Percentiles rank a stretch among this genome's conserved stretches.
phyloP scores from a whole-genome alignment of 352 stramenopile genomes.

The Globisporangium cylindrosporum region DNA sequence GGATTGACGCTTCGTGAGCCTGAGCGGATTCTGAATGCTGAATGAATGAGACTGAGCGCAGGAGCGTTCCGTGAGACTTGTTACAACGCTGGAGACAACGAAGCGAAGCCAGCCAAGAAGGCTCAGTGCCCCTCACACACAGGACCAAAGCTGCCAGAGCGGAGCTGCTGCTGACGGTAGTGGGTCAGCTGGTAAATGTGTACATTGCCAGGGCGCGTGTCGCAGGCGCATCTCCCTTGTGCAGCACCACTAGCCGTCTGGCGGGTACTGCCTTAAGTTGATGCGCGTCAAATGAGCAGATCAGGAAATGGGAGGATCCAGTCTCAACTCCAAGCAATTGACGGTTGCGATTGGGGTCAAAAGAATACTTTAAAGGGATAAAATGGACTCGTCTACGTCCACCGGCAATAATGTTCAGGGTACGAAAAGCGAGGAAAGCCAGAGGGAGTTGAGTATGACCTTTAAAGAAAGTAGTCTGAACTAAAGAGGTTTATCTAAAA shows the following conservation, averaged over 20 bases:
- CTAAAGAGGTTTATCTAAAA: background rate
- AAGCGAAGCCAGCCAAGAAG: background rate
- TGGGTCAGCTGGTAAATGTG: background rate
- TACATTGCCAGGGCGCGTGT: background rate
- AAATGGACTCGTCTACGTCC: background rate
- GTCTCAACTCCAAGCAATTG: background rate
- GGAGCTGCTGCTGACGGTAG: background rate
- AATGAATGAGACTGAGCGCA: background rate
- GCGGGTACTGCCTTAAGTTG: background rate
- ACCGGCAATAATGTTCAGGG: background rate
- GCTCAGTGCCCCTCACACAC: background rate
- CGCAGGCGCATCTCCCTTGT: constrained; percentile 2
- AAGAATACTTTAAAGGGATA: background rate
- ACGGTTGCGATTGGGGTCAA: background rate
- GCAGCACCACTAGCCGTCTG: background rate
- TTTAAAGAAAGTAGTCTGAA: background rate
- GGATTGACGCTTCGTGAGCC: background rate
- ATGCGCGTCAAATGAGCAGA: background rate
- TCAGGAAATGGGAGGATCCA: background rate
- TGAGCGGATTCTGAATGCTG: background rate
- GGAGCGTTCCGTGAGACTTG: background rate
- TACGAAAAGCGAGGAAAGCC: background rate
- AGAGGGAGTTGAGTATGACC: background rate
- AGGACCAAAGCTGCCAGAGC: background rate
- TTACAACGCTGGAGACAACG: background rate